Evolutionary conservation across 192 early-diverging fungal genomes (phyloP), one percentile per base, ranked within the genome.

Genomic region (Diversispora epigaea): DNA sequence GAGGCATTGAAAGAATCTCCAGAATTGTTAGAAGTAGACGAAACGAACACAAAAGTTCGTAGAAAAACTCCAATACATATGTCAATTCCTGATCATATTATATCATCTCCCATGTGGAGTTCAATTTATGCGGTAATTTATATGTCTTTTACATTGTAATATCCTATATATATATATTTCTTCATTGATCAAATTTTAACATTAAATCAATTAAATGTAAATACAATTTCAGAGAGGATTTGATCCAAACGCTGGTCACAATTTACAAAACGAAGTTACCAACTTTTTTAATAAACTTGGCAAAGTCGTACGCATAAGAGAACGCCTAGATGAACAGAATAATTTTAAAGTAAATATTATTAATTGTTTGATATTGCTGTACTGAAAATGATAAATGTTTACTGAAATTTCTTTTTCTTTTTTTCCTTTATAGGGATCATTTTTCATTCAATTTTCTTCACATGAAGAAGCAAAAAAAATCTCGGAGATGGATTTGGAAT

Each of bases 11-110:
- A 82, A 40, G 83, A 84, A 76, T 87, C 81, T n/a, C 75, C 78
- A 49, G 77, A 80, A 17, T 25, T 89, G 69, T 73, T 88, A 40
- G 86, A 90, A 77, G 81, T 90, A 17, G 84, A 81, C 75, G 87
- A 80, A 11, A 79, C 81, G 55, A 78, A 75, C 7, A 56, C 76
- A 3, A 80, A 82, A 15, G 81, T 90, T 41, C 82, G 88, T 77
- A 19, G 85, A 86, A 60, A 65, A 67, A 17, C 71, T 76, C 75
- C 63, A 65, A 25, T 57, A n/a, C 17, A 39, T 17, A 40, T 57
- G 52, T 17, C 22, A n/a, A 44, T 71, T 39, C 69, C 69, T 11
- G 15, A 57, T 9, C 69, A 71, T 57, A 46, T 71, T n/a, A 71
- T 57, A 57, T 3, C 9, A 39, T 17, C 39, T 9, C 32, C 69